Evolutionary conservation across 768 basidiomycete genomes (phyloP).

Genomic region (Candolleomyces efflorescens): DNA sequence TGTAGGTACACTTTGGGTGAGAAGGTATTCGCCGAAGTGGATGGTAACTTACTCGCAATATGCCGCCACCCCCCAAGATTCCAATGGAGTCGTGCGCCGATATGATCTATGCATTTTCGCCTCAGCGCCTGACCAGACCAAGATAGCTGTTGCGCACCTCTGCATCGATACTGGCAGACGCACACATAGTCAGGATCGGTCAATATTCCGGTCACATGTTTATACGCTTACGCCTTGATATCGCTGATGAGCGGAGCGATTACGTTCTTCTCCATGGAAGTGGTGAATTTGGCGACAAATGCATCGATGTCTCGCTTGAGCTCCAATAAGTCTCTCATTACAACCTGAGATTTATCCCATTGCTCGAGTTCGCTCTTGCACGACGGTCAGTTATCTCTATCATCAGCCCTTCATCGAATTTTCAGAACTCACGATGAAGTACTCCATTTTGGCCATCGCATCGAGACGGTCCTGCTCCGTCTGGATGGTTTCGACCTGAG

Average conservation of each 20-base stretch:
- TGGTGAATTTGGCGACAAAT: not conserved
- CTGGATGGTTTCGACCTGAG: not conserved
- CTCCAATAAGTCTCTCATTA: not conserved
- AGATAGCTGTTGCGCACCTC: not conserved
- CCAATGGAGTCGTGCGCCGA: not conserved
- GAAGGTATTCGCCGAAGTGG: no score
- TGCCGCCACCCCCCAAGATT: no score
- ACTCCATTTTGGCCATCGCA: not conserved
- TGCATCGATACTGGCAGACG: not conserved
- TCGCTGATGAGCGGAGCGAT: not conserved
- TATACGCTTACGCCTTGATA: not conserved
- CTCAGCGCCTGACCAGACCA: no score
- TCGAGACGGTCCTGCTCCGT: not conserved
- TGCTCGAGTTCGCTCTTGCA: not conserved
- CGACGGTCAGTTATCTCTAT: not conserved
- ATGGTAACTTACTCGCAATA: no score
- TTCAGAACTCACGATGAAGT: not conserved
- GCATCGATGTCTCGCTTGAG: not conserved
- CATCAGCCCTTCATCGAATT: not conserved
- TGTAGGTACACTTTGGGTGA: no score
- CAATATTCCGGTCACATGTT: no score
- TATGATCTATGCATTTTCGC: not conserved
- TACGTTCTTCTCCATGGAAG: not conserved
- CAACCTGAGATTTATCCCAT: not conserved
- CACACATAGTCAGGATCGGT: no score